Percentiles rank a stretch among this genome's conserved stretches.
phyloP scores from a whole-genome alignment of 257 asterid species.

The Ophiorrhiza pumila region DNA sequence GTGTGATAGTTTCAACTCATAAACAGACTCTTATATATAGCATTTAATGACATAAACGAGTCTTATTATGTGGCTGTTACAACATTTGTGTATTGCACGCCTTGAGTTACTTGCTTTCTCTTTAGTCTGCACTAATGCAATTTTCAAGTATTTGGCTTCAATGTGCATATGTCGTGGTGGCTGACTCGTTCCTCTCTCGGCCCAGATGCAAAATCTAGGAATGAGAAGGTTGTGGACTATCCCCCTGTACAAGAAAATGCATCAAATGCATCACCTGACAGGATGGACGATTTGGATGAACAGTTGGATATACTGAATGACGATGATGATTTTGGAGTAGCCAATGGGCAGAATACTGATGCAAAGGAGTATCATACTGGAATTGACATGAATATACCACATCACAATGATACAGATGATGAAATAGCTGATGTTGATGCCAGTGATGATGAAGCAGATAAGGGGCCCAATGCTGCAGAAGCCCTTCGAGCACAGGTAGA shows the following conservation, averaged over 20 bases:
- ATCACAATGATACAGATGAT: constrained; percentile 64
- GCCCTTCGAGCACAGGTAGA: constrained; percentile 76
- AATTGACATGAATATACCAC: constrained; percentile 82
- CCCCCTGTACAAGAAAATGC: constrained; percentile 44
- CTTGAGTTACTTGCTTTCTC: background rate
- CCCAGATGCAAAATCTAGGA: constrained; percentile 58
- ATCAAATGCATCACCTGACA: constrained; percentile 55
- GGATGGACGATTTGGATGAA: constrained; percentile 62
- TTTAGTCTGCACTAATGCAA: constrained; percentile 1
- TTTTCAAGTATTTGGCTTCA: background rate
- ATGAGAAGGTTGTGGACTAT: constrained; percentile 51
- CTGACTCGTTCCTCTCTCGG: constrained; percentile 15
- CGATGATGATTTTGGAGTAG: constrained; percentile 49
- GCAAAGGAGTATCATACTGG: constrained; percentile 57
- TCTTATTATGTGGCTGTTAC: background rate
- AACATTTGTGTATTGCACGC: background rate
- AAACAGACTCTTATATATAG: background rate
- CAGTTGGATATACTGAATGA: constrained; percentile 71
- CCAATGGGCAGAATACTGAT: constrained; percentile 38
- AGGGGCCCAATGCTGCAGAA: constrained; percentile 90
- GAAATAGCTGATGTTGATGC: constrained; percentile 89
- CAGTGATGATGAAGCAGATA: constrained; percentile 70
- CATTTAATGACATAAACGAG: background rate
- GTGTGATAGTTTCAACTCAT: background rate
- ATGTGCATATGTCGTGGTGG: background rate